These are phyloP conservation scores for Chaetomium tenue DNA, from an alignment of 495 filamentous ascomycete species.

Conservation along the genomic window DNA sequence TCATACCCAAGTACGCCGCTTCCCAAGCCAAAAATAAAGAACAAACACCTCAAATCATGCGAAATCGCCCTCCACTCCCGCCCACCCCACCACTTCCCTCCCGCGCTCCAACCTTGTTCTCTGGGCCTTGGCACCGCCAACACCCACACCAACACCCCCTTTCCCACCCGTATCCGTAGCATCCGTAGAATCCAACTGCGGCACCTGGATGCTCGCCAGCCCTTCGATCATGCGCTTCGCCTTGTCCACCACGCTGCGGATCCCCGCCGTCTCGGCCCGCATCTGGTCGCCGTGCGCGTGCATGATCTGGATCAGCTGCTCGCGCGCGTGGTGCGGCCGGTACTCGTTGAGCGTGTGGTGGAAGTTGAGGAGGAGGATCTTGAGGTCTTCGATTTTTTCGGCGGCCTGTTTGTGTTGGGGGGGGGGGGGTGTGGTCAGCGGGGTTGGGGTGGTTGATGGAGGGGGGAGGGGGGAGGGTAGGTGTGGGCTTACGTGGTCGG, in stretches of 20 bases:
- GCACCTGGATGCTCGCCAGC: constrained; percentile 50
- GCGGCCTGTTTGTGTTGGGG: constrained; percentile 35
- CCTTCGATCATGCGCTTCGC: constrained; percentile 67
- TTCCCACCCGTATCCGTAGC: background rate
- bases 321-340: constrained; percentile 90
- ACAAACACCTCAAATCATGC: background rate
- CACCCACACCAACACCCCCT: too few species aligned
- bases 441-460: constrained; percentile 14
- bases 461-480: constrained; percentile 3
- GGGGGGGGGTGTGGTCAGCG: background rate
- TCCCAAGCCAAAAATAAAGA: background rate
- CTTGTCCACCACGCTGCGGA: constrained; percentile 67
- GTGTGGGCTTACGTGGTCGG: constrained; percentile 55
- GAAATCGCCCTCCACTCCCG: background rate
- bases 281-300: constrained; percentile 76
- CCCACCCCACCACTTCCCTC: constrained; percentile 23
- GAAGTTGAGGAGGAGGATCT: constrained; percentile 78
- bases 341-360: constrained; percentile 92
- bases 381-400: constrained; percentile 71
- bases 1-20: background rate
- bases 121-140: background rate
- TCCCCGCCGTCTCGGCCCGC: constrained; percentile 73
- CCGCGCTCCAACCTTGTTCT: background rate
- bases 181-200: constrained; percentile 24
- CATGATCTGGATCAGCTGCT: constrained; percentile 88